Percentiles rank a stretch among this genome's conserved stretches.
These are phyloP conservation scores for Blepharisma stoltei DNA, from an alignment of 73 alveolate species.

Conservation along the genomic window DNA sequence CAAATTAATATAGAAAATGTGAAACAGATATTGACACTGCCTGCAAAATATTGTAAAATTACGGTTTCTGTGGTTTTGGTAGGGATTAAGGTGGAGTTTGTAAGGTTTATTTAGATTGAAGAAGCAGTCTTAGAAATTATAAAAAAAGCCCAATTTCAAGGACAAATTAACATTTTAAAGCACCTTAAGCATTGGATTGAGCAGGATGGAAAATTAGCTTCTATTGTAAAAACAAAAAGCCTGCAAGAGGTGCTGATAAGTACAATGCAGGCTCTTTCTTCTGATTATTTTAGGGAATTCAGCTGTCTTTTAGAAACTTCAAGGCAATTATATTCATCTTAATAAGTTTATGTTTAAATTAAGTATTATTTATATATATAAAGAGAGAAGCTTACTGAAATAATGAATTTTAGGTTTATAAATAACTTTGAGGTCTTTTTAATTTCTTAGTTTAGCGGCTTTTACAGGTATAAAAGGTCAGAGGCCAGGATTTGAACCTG, in stretches of 20 bases:
- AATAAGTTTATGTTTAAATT: too few relatives aligned
- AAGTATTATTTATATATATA: too few relatives aligned
- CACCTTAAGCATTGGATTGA: constrained; percentile 19
- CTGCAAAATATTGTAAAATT: neutral
- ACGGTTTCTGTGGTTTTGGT: neutral
- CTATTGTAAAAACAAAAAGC: neutral
- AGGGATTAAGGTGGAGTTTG: neutral
- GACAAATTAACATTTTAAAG: constrained; percentile 1
- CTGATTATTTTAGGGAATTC: constrained; percentile 22
- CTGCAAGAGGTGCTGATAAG: neutral
- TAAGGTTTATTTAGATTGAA: neutral
- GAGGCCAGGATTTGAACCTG: too few relatives aligned
- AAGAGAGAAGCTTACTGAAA: too few relatives aligned
- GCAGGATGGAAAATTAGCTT: neutral
- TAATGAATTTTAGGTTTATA: too few relatives aligned
- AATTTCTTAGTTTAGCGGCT: too few relatives aligned
- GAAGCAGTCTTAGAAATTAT: constrained; percentile 4
- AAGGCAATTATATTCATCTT: too few relatives aligned
- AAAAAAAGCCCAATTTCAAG: constrained; percentile 21
- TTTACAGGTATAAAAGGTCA: too few relatives aligned
- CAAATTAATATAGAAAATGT: neutral
- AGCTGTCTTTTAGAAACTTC: neutral
- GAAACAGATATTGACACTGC: neutral
- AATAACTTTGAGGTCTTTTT: too few relatives aligned
- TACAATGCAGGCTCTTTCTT: constrained; percentile 7